Evolutionary conservation across 2,329 filamentous ascomycete genomes (phyloP), one percentile per base, ranked within the genome.

Genomic region (Stagonosporopsis rhizophila): DNA sequence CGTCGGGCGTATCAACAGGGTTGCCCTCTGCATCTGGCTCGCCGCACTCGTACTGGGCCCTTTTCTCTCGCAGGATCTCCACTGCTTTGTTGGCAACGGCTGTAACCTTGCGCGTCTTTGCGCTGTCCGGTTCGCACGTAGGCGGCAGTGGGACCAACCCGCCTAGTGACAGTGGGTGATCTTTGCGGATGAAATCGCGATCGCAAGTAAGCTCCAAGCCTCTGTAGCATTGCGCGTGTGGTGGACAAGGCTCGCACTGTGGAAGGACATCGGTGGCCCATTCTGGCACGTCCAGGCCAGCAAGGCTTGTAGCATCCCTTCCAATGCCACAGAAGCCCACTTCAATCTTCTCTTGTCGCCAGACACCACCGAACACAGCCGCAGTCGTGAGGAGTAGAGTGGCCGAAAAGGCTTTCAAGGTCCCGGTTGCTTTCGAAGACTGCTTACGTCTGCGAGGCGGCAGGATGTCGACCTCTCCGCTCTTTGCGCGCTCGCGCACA

Each of bases 281-380:
- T 42, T 91, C 87, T 3, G 94, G 93, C 17, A 96, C 81, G 22
- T 85, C 82, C 12, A 89, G 81, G 27, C 87, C 84, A 11, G 83
- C 80, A 49, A 88, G 70, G 19, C 81, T 82, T 62, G 80, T 83
- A 6, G 82, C 85, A 44, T 86, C 81, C 22, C 90, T 59, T 4
- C 80, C 95, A 49, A 96, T 85, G 12, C 93, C 92, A 73, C 95
- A 99, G 72, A 96, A 99, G 30, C 96, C 95, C 19, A 98, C 91
- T 15, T 91, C 89, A n/a, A 96, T 81, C 82, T 98, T 98, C 77
- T 99, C 95, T 72, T 96, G 91, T 44, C 94, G 84, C 80, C 93
- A 99, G 85, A 93, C 95, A 8, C 85, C 85, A 27, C 83, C 89
- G 61, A 96, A 91, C 0, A 89, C 87, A 28, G 84, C 84, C 6